Base-by-base conservation (phyloP, 371 early-diverging fungal species). In the Syncephalastrum sp. region DNA sequence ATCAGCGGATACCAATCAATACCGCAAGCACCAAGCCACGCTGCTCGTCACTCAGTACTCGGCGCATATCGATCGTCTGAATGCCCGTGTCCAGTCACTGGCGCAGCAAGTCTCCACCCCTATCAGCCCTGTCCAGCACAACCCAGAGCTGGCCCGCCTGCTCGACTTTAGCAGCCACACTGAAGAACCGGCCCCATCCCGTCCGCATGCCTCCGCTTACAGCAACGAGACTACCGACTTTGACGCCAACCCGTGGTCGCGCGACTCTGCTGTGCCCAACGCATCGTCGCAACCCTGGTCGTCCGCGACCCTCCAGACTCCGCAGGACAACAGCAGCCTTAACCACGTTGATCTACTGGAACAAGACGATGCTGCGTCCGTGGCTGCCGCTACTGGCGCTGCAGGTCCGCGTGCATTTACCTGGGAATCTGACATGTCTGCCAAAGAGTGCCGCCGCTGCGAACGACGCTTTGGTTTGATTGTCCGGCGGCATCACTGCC, bases 401-500 rank as follows among this genome's bases (percentile, higher is more conserved):
- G 52, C 59, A 33, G 54, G 47, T 2, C 57, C 65, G 10, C 68
- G 65, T 23, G 16, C 67, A 10, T 75, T 72, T 24, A 74, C 75
- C 5, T 94, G 94, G 94, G 89, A 90, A 57, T 74, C 81, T 0
- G 91, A 91, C 63, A 61, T 78, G 7, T 81, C 84, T 12, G 87
- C 84, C 0, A 71, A 69, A 4, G 74, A 75, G 6, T 94, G 94
- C 64, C 75, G 82, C 47, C 76, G 80, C 16, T 92, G 93, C 56
- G 64, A 66, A 14, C 73, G 84, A 38, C 75, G 78, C 50, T 92
- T 94, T 65, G 83, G 79, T 0, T 63, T 84, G 15, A 61, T 79
- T 38, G 59, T 90, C 3, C 70, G 94, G 53, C 84, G 92, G 48
- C 94, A 92, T 60, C 93, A 93, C 63, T 93, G 93, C 60, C 83